Percentiles rank a stretch among this genome's conserved stretches.
Conservation (phyloP, 257 asterid genomes). For the Plantago elongata region DNA sequence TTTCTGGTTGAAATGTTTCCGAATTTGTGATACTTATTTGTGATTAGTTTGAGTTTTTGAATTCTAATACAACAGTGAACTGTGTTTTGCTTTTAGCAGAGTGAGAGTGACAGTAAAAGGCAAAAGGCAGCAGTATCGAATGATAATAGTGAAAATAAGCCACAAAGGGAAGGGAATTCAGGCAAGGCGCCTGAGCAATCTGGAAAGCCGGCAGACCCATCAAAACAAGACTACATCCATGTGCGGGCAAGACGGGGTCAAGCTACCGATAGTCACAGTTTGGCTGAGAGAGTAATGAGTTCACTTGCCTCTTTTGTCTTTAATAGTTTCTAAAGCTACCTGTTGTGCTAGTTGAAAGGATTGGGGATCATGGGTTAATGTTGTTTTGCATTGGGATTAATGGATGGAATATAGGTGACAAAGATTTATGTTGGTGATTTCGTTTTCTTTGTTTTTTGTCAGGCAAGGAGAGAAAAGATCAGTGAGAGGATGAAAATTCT, state of each 20-base stretch:
- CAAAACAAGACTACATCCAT: conserved; percentile 62
- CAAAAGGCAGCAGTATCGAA: conserved; percentile 30
- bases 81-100: conserved; percentile 26
- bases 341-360: conserved; percentile 7
- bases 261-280: conserved; percentile 74
- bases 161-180: conserved; percentile 34
- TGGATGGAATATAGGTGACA: conserved; percentile 7
- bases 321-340: too few species aligned
- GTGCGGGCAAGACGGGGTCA: conserved; percentile 75
- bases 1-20: too few species aligned
- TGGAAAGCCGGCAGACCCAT: conserved; percentile 38
- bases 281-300: conserved; percentile 60
- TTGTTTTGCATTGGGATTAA: conserved; percentile 11
- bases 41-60: conserved; percentile 11
- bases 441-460: conserved; percentile 23
- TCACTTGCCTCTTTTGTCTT: not conserved
- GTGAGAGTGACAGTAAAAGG: conserved; percentile 41
- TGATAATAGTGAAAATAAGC: conserved; percentile 28
- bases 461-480: conserved; percentile 70
- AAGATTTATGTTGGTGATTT: conserved; percentile 15
- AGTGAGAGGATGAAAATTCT: conserved; percentile 64
- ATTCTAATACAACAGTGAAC: not conserved
- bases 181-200: conserved; percentile 36
- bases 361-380: not conserved
- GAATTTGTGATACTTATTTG: not conserved